Conservation (phyloP, 352 stramenopile genomes). For the Aphanomyces cochlioides region DNA sequence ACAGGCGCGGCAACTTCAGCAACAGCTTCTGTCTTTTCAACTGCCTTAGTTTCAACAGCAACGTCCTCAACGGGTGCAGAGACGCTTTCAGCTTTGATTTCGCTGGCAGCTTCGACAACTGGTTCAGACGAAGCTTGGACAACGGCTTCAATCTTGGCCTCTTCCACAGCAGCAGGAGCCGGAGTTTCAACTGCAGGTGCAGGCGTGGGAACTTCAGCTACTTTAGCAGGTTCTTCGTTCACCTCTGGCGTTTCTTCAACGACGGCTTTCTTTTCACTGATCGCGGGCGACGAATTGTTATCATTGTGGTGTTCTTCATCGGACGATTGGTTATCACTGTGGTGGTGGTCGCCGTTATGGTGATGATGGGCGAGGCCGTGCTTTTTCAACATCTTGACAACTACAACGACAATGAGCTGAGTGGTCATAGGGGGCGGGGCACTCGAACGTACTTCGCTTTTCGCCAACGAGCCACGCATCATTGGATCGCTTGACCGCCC, state of each 20-base stretch:
- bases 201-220: not conserved
- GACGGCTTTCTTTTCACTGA: slow-evolving; percentile 8
- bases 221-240: not conserved
- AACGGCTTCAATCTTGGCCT: not conserved
- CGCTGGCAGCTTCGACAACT: too few relatives aligned
- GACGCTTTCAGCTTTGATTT: too few relatives aligned
- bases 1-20: not conserved
- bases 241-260: slow-evolving; percentile 8
- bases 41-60: not conserved
- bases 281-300: not conserved
- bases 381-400: slow-evolving; percentile 72
- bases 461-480: slow-evolving; percentile 65
- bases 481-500: slow-evolving; percentile 57
- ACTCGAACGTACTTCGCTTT: slow-evolving; percentile 50
- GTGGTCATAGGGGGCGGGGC: too few relatives aligned
- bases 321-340: not conserved
- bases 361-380: slow-evolving; percentile 31
- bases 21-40: not conserved
- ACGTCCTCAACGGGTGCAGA: not conserved
- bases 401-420: slow-evolving; percentile 36
- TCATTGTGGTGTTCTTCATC: not conserved
- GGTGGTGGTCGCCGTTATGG: not conserved
- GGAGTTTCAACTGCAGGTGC: not conserved
- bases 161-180: not conserved
- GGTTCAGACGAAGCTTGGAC: not conserved